Conservation (phyloP, 495 filamentous ascomycete genomes). For the Podospora pseudocomata region DNA sequence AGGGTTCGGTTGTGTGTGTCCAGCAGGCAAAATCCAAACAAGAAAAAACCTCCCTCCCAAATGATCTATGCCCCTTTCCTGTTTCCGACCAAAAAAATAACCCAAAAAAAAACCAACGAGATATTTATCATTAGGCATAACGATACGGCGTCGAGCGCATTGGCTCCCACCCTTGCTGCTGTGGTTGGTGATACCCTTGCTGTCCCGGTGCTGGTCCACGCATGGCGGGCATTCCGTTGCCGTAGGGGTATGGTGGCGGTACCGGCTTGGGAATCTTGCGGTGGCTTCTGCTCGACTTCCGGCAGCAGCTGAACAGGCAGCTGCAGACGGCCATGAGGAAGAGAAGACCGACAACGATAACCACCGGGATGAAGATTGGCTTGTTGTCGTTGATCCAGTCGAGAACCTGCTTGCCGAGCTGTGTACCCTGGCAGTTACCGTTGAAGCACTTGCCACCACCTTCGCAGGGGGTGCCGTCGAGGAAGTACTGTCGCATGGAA, state of each 20-base stretch:
- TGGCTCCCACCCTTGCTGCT: conserved; percentile 20
- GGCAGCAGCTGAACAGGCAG: conserved; percentile 55
- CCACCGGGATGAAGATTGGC: conserved; percentile 72
- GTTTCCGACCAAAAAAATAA: background rate
- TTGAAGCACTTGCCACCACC: conserved; percentile 76
- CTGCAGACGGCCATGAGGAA: conserved; percentile 58
- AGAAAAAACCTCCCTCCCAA: background rate
- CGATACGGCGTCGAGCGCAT: conserved; percentile 25
- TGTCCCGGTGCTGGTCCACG: conserved; percentile 2
- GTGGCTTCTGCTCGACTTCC: conserved; percentile 5
- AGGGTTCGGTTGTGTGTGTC: background rate
- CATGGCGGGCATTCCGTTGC: conserved; percentile 5
- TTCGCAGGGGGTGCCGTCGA: conserved; percentile 86
- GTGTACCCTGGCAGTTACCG: conserved; percentile 65
- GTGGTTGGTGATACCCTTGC: background rate
- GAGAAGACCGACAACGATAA: conserved; percentile 61
- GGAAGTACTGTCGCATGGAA: conserved; percentile 82
- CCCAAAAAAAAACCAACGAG: background rate
- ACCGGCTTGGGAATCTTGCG: conserved; percentile 2
- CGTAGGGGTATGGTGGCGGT: conserved; percentile 2
- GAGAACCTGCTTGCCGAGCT: conserved; percentile 55
- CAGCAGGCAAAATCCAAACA: conserved; percentile 2
- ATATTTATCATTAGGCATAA: conserved; percentile 24
- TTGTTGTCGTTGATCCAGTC: conserved; percentile 69
- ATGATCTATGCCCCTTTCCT: background rate